Conservation (phyloP, 2,329 filamentous ascomycete species). For the Ceratocystis cubensis region DNA sequence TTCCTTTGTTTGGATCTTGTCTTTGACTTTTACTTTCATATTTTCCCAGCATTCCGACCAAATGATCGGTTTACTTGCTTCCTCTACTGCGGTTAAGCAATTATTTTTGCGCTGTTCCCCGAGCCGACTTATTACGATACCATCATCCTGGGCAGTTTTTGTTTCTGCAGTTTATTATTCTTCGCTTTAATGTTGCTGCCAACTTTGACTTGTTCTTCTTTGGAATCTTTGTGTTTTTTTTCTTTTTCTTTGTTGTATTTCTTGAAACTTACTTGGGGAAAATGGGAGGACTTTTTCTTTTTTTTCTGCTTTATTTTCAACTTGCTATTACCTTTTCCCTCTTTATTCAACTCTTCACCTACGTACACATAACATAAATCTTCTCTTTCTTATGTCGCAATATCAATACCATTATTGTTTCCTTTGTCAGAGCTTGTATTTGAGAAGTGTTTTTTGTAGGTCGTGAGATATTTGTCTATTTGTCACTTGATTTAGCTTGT, state of each 20-base stretch:
- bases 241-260: neutral
- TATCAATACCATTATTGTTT: neutral
- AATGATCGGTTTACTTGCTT: neutral
- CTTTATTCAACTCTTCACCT: neutral
- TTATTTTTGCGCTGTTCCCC: neutral
- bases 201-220: neutral
- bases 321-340: neutral
- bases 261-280: neutral
- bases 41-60: neutral
- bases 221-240: neutral
- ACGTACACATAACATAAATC: neutral
- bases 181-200: neutral
- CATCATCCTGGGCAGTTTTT: neutral
- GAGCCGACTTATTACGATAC: neutral
- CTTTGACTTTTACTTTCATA: neutral
- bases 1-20: neutral
- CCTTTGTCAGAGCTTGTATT: neutral
- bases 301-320: neutral
- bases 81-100: neutral
- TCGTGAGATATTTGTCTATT: neutral
- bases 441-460: neutral
- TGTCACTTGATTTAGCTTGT: too few species aligned
- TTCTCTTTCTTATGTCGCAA: slow-evolving; percentile 5
- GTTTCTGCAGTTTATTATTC: neutral
- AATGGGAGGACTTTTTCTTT: slow-evolving; percentile 1